Percentiles rank a stretch among this genome's conserved stretches.
phyloP scores from a whole-genome alignment of 768 basidiomycete species.

The Tubosaeta sp. region DNA sequence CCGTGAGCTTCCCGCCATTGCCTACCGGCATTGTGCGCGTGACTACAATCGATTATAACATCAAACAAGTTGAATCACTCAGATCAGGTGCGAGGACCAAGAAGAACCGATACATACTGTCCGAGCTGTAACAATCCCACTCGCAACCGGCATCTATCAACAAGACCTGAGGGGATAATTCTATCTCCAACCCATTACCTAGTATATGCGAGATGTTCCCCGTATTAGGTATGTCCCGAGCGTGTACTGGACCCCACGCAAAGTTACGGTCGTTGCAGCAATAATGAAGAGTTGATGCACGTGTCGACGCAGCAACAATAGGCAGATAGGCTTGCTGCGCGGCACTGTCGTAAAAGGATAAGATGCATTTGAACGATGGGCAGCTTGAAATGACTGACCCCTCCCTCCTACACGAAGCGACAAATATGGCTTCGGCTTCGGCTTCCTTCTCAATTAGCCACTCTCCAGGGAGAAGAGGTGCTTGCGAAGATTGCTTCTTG shows the following conservation, averaged over 20 bases:
- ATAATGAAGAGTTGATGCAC: conserved; percentile 90
- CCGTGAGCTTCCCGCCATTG: conserved; percentile 85
- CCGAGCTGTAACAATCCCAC: conserved; percentile 65
- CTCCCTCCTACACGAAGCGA: conserved; percentile 82
- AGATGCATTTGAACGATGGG: not conserved
- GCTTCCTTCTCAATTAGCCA: conserved; percentile 92
- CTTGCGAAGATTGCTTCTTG: conserved; percentile 35
- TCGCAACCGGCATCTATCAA: conserved; percentile 96
- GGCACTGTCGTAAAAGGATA: conserved; percentile 42
- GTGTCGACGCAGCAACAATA: conserved; percentile 82
- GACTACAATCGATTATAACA: conserved; percentile 29
- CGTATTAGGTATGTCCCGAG: conserved; percentile 52
- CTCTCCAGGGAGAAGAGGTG: conserved; percentile 63
- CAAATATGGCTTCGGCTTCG: conserved; percentile 92
- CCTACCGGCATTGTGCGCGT: conserved; percentile 90
- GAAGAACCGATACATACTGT: conserved; percentile 39
- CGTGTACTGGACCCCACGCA: conserved; percentile 72
- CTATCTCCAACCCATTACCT: conserved; percentile 17
- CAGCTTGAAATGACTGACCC: conserved; percentile 50
- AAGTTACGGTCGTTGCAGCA: conserved; percentile 89
- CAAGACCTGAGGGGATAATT: conserved; percentile 64
- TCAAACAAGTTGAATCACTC: not conserved
- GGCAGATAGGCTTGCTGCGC: conserved; percentile 89
- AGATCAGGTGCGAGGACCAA: not conserved
- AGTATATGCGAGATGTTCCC: conserved; percentile 40